phyloP scores from a whole-genome alignment of 305 asterid species.

The Euphrasia arctica region DNA sequence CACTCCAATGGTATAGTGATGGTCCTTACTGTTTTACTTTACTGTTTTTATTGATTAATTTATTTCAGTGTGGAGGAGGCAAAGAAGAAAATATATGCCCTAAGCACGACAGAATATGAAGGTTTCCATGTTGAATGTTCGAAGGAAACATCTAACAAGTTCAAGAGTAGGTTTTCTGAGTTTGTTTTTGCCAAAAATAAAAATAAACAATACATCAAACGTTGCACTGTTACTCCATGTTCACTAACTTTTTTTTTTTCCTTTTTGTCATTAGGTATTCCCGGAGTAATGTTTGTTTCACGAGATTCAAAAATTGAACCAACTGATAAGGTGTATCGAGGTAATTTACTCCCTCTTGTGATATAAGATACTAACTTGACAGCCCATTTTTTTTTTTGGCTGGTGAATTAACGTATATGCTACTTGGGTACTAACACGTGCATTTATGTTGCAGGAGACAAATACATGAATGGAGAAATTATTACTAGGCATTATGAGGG shows the following conservation, averaged over 20 bases:
- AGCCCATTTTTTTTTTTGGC: background rate
- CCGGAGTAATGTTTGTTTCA: slow-evolving; percentile 83
- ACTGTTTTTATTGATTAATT: slow-evolving; percentile 14
- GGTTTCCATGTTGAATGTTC: slow-evolving; percentile 90
- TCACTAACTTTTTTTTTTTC: slow-evolving; percentile 16
- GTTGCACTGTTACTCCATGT: slow-evolving; percentile 15
- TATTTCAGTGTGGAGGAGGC: slow-evolving; percentile 84
- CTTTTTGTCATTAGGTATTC: slow-evolving; percentile 45
- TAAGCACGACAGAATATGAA: slow-evolving; percentile 77
- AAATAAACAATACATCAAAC: background rate
- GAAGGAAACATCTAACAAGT: slow-evolving; percentile 83
- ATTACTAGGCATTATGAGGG: slow-evolving; percentile 44
- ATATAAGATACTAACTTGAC: background rate
- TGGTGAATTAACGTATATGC: slow-evolving; percentile 11
- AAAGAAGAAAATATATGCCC: slow-evolving; percentile 85
- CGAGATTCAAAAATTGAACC: slow-evolving; percentile 97
- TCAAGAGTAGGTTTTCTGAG: slow-evolving; percentile 44
- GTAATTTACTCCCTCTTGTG: slow-evolving; percentile 32
- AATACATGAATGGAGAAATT: slow-evolving; percentile 81
- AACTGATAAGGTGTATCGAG: slow-evolving; percentile 89
- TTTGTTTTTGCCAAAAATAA: slow-evolving; percentile 13
- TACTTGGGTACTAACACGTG: slow-evolving; percentile 3
- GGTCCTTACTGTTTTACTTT: background rate
- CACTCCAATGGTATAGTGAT: background rate
- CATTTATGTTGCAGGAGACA: slow-evolving; percentile 62